Evolutionary conservation across 192 early-diverging fungal genomes (phyloP).

Genomic region (Funneliformis mosseae): DNA sequence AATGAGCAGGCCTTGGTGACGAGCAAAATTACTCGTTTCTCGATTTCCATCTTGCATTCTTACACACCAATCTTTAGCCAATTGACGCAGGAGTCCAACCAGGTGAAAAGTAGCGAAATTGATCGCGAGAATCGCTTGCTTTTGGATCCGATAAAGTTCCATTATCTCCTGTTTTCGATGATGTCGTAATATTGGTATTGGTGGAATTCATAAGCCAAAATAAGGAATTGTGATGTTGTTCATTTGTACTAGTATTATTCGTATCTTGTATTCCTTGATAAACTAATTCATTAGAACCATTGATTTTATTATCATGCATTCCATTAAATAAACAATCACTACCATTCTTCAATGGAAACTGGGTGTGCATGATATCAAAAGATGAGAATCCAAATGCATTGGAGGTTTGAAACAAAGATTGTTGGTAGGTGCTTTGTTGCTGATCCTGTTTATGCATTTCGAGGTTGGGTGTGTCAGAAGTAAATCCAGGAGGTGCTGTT

Average conservation of each 20-base stretch:
- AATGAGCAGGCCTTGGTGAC: neutral
- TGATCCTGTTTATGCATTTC: neutral
- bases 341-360: neutral
- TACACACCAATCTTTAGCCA: slow-evolving; percentile 1
- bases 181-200: neutral
- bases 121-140: neutral
- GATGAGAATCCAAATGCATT: slow-evolving; percentile 24
- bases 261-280: neutral
- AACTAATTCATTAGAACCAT: neutral
- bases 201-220: neutral
- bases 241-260: neutral
- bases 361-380: slow-evolving; percentile 7
- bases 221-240: neutral
- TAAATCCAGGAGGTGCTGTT: slow-evolving; percentile 23
- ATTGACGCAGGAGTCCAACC: slow-evolving; percentile 21
- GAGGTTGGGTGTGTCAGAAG: neutral
- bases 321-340: neutral
- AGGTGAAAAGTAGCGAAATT: slow-evolving; percentile 1
- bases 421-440: neutral
- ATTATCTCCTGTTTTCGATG: neutral
- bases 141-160: neutral
- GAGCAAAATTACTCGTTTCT: neutral
- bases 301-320: neutral
- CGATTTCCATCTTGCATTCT: neutral
- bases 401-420: slow-evolving; percentile 3